A percentile compares a stretch with the other conserved stretches of the same genome.
Conservation (phyloP, 176 grass and related monocot genomes). For the Coix lacrymajobi region DNA sequence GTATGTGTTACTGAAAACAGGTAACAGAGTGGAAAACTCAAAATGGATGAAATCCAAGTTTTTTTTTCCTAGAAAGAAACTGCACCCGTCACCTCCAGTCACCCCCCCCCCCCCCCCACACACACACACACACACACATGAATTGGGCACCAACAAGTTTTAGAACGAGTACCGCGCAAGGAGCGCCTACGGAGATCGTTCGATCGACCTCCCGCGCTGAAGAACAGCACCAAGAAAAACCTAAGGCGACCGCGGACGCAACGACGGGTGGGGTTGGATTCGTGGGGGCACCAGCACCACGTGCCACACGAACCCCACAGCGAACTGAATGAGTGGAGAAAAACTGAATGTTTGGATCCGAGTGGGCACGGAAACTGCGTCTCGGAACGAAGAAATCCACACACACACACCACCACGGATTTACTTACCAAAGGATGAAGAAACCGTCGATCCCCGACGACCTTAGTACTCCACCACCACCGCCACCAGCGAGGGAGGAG, state of each 20-base stretch:
- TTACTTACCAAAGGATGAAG: neutral
- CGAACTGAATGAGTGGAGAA: neutral
- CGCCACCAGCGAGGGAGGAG: neutral
- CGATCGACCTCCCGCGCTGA: neutral
- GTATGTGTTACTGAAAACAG: neutral
- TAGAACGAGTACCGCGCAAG: neutral
- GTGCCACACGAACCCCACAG: neutral
- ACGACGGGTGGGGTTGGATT: neutral
- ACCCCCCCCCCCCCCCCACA: no score
- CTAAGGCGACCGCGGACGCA: neutral
- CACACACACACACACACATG: no score
- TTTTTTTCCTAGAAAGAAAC: neutral
- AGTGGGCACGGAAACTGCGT: neutral
- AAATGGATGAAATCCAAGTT: neutral
- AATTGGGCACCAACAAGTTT: neutral
- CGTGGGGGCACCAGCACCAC: neutral
- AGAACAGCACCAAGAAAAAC: neutral
- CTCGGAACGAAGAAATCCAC: neutral
- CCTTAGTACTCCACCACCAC: neutral
- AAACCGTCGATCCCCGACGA: neutral
- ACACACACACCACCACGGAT: neutral
- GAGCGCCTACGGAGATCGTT: neutral
- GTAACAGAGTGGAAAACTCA: neutral
- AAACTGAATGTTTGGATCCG: neutral
- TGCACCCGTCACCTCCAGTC: neutral